phyloP scores from a whole-genome alignment of 2,329 filamentous ascomycete genomes.

The Fusarium brachygibbosum region DNA sequence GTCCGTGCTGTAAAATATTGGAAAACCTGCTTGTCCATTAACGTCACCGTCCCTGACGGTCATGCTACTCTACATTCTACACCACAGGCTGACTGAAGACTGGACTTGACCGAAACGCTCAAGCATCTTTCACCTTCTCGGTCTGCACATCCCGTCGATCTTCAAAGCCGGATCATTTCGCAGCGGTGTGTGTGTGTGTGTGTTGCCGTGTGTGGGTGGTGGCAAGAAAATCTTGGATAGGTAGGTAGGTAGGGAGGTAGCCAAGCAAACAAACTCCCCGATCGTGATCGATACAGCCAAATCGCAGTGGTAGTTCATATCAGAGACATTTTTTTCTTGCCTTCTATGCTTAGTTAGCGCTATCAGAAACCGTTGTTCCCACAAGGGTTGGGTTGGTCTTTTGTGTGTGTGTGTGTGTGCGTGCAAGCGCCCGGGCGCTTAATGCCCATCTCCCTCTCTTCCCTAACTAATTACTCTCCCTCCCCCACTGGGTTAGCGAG shows the following conservation, averaged over 20 bases:
- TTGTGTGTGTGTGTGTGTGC: conserved; percentile 1
- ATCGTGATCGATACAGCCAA: conserved; percentile 34
- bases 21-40: conserved; percentile 28
- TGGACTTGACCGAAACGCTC: background rate
- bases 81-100: background rate
- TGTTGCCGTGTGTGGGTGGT: conserved; percentile 4
- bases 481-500: conserved; percentile 10
- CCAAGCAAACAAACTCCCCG: conserved; percentile 19
- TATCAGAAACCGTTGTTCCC: conserved; percentile 16
- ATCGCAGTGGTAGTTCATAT: conserved; percentile 20
- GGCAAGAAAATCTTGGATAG: conserved; percentile 9
- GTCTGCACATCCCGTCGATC: conserved; percentile 33
- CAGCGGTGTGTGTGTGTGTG: conserved; percentile 23
- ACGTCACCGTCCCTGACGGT: conserved; percentile 26
- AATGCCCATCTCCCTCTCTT: background rate
- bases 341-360: conserved; percentile 18
- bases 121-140: conserved; percentile 1
- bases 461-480: no score
- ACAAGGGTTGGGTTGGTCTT: background rate
- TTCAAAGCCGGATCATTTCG: conserved; percentile 7
- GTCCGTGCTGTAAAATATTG: background rate
- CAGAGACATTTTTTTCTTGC: conserved; percentile 16
- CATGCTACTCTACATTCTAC: conserved; percentile 8
- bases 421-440: conserved; percentile 40
- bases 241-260: no score